A percentile compares a stretch with the other conserved stretches of the same genome.
Evolutionary conservation across 139 green algal species (phyloP).

Genomic region (Chlamydomonas incerta): DNA sequence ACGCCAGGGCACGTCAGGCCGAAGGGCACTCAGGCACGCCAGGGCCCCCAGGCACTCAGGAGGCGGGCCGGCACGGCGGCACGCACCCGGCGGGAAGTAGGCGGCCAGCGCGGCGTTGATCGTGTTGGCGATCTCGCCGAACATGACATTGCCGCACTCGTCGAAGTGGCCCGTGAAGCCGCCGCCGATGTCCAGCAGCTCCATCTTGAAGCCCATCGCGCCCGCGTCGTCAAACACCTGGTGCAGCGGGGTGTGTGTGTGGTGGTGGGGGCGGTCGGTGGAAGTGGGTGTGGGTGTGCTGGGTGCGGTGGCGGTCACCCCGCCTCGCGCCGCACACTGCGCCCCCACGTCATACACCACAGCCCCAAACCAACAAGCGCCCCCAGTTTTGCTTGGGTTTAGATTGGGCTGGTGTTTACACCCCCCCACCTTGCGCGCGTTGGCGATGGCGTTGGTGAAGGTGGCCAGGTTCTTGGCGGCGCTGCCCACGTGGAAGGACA

Average conservation of each 20-base stretch:
- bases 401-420: too few relatives aligned
- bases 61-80: too few relatives aligned
- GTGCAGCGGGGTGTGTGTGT: not conserved
- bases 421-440: conserved; percentile 34
- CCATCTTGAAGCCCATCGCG: conserved; percentile 60
- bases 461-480: conserved; percentile 81
- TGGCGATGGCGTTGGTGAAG: conserved; percentile 80
- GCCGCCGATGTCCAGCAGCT: conserved; percentile 67
- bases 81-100: conserved; percentile 78
- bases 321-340: too few relatives aligned
- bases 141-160: conserved; percentile 57
- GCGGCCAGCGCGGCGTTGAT: conserved; percentile 82
- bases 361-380: not conserved
- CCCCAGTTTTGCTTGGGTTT: too few relatives aligned
- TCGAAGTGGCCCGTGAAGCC: conserved; percentile 72
- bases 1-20: too few relatives aligned
- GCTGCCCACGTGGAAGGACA: conserved; percentile 96
- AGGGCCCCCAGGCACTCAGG: too few relatives aligned
- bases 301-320: not conserved
- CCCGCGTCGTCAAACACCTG: conserved; percentile 56
- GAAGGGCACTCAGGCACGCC: too few relatives aligned
- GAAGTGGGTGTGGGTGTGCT: not conserved
- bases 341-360: not conserved
- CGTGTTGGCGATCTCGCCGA: conserved; percentile 61
- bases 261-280: not conserved